Evolutionary conservation across 176 grass and related monocot species (phyloP), one percentile per base, ranked within the genome.

Genomic region (Oryza australiensis): DNA sequence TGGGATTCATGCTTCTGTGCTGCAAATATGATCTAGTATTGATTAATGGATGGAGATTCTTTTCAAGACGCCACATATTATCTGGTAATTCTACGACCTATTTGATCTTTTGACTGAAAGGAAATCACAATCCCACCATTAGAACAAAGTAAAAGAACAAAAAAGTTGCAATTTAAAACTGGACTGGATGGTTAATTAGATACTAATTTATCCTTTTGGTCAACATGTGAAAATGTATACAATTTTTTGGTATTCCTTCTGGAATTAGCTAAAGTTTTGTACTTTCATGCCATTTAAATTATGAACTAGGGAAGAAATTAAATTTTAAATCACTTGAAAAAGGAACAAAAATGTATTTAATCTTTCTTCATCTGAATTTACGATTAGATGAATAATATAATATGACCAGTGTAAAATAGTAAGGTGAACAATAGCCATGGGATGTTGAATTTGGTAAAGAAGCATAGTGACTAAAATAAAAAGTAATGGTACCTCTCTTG

Each of bases 41-140:
- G 46, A 87, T 40, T 94, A 30, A 88, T 86, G 91, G 89, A 90
- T 86, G 86, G 92, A 85, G 90, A 85, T 88, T 63, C 72, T 82
- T 90, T 83, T 89, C 80, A 86, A 88, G 88, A 94, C 86, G 88
- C 33, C 94, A 37, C 70, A 65, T 77, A 45, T 42, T 82, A 87
- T 83, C 94, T 78, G 94, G 94, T 97, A 93, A 97, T 87, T 93
- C 60, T 74, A 82, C 0, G 43, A 76, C 43, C 69, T 89, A 40
- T 81, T 85, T 66, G 33, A 64, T 70, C 80, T 66, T 76, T 81
- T 7, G 85, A 71, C 77, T 75, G 55, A 70, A 89, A 77, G 72
- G 26, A 76, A 77, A 78, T 73, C 32, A 81, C 30, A 60, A 26
- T 22, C 13, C 22, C 66, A 57, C 3, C 22, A 80, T 55, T 48